Conservation (phyloP, 1,284 basidiomycete species). For the Porodaedalea pini region DNA sequence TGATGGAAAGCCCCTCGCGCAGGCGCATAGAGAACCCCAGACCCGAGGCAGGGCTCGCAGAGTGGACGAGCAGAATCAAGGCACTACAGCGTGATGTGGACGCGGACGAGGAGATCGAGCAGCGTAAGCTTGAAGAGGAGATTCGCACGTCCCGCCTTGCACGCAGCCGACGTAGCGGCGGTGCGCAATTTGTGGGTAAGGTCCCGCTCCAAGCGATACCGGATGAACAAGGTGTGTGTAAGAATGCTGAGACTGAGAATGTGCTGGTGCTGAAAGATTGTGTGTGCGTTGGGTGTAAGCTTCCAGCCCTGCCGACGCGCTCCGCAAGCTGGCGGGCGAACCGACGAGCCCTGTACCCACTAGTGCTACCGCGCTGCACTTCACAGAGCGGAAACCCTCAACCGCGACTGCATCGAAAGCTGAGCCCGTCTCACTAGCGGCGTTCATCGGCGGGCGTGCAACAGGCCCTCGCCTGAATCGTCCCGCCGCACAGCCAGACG, state of each 20-base stretch:
- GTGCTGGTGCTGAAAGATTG: neutral
- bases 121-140: conserved; percentile 69
- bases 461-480: conserved; percentile 66
- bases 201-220: neutral
- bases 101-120: conserved; percentile 71
- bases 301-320: conserved; percentile 43
- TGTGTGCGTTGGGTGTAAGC: conserved; percentile 43
- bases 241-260: conserved; percentile 40
- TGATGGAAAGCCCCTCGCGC: conserved; percentile 28
- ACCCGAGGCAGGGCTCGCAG: conserved; percentile 61
- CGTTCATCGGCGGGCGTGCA: conserved; percentile 73
- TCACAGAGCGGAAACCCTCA: conserved; percentile 15
- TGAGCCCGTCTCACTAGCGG: conserved; percentile 63
- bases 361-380: conserved; percentile 7
- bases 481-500: conserved; percentile 67
- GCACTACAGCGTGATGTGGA: conserved; percentile 75
- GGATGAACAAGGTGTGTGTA: neutral
- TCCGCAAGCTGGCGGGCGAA: conserved; percentile 38
- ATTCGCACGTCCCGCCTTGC: conserved; percentile 68
- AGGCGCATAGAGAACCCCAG: conserved; percentile 42
- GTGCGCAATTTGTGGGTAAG: conserved; percentile 39
- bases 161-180: conserved; percentile 56
- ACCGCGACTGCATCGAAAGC: conserved; percentile 27
- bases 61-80: conserved; percentile 77
- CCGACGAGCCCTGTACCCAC: neutral